A percentile compares a stretch with the other conserved stretches of the same genome.
These are phyloP conservation scores for Fraxinus americana DNA, from an alignment of 257 asterid species.

Conservation along the genomic window DNA sequence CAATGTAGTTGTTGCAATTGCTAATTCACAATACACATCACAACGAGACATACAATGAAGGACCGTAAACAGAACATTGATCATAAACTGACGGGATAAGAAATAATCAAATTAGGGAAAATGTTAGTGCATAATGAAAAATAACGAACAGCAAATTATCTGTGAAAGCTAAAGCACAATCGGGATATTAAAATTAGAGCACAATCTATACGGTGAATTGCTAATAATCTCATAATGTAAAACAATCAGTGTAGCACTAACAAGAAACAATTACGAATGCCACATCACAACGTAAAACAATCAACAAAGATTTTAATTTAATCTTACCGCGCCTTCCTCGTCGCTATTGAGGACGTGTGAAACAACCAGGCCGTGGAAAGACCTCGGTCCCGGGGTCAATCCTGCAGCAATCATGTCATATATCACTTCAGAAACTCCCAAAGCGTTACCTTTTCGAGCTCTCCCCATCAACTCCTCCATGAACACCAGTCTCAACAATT, in stretches of 20 bases:
- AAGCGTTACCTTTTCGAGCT: slow-evolving; percentile 63
- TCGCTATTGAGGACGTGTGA: slow-evolving; percentile 78
- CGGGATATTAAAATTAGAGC: neutral
- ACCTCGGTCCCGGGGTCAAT: slow-evolving; percentile 87
- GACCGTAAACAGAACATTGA: neutral
- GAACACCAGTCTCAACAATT: slow-evolving; percentile 76
- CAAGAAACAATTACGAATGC: neutral
- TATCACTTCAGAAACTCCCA: slow-evolving; percentile 84
- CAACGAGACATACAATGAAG: neutral
- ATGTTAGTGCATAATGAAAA: neutral
- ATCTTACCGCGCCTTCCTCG: slow-evolving; percentile 79
- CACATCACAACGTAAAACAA: neutral
- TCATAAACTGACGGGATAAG: neutral
- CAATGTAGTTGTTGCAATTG: slow-evolving; percentile 10
- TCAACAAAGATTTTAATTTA: neutral
- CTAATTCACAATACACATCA: slow-evolving; percentile 4
- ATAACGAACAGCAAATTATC: neutral
- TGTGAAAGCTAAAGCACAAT: neutral
- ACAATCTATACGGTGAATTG: neutral
- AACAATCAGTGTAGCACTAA: neutral
- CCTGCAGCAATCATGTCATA: slow-evolving; percentile 99
- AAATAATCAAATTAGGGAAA: neutral
- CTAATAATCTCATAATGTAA: neutral
- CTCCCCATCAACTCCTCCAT: slow-evolving; percentile 93
- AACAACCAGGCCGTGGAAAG: slow-evolving; percentile 88